Base-by-base conservation (phyloP, 1,284 basidiomycete species). In the Erythrobasidium hasegawianum region DNA sequence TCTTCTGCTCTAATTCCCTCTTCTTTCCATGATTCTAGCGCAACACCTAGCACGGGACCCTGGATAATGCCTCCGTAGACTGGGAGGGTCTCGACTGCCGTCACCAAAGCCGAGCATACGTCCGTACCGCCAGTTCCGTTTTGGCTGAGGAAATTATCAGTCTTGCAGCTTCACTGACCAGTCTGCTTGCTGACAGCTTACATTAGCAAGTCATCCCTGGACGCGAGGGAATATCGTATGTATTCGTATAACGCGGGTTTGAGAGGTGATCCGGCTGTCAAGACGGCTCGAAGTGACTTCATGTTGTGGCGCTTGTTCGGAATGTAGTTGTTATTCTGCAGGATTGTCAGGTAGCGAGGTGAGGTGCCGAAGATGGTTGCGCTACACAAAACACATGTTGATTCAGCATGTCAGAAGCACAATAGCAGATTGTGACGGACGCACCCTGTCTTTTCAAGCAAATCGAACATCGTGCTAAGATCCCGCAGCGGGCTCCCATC, bases 21-120 rank as follows among this genome's bases (percentile, higher is more conserved):
- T 2, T 76, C 55, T 53, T 90, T 71, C 86, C 90, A 69, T 62
- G 84, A 41, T 39, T 84, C 53, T 14, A 79, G 50, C 22, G 68
- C 69, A 57, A 72, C 91, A 39, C 89, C 90, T 26, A 92, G 81
- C 82, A 89, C 87, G 26, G 89, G 83, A 70, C 87, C 87, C 77
- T 92, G 90, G 52, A 93, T 86, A 77, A 93, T 90, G 40, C 89
- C 89, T 52, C 87, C 83, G 78, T 85, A 87, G 1, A 93, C 89
- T 4, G 90, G 88, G 43, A 92, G 80, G 16, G 84, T 58, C 24
- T 26, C 43, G 27, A 38, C 33, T n/a, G 43, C 57, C 16, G 18
- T 20, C n/a, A 69, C 57, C 9, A 69, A 60, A 18, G 57, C 62
- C 40, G 10, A 57, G 57, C 54, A 47, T 29, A 71, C 76, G 47